Evolutionary conservation across 495 filamentous ascomycete genomes (phyloP).

Genomic region (Hypoxylon perforatum): DNA sequence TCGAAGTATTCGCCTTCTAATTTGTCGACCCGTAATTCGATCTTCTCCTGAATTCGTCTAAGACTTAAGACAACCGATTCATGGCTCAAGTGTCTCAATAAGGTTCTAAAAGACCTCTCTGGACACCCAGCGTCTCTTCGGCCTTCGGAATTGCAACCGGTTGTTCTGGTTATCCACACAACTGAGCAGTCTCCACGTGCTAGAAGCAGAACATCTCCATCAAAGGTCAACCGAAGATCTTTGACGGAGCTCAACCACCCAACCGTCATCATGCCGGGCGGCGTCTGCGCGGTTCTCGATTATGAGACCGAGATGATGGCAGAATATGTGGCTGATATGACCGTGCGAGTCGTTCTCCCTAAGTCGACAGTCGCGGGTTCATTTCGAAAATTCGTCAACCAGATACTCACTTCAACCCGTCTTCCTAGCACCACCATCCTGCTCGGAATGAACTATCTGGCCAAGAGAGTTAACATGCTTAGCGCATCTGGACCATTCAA

Average conservation of each 20-base stretch:
- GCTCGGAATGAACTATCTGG: constrained; percentile 89
- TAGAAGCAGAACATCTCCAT: constrained; percentile 52
- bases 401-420: constrained; percentile 92
- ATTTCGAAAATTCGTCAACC: constrained; percentile 94
- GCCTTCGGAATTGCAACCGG: constrained; percentile 50
- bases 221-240: constrained; percentile 39
- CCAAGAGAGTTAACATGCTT: constrained; percentile 81
- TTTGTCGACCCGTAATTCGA: neutral
- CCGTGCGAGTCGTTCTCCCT: constrained; percentile 81
- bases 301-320: constrained; percentile 99
- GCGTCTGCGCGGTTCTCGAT: constrained; percentile 94
- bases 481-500: constrained; percentile 66
- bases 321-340: constrained; percentile 95
- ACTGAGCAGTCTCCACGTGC: constrained; percentile 52
- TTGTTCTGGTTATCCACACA: constrained; percentile 37
- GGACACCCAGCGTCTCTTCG: constrained; percentile 51
- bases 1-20: neutral
- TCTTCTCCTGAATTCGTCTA: neutral
- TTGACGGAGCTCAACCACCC: constrained; percentile 40
- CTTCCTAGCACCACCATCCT: constrained; percentile 96
- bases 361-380: constrained; percentile 73
- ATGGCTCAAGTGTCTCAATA: constrained; percentile 59
- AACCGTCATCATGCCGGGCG: constrained; percentile 70
- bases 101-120: constrained; percentile 48
- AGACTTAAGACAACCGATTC: constrained; percentile 39